Evolutionary conservation across 1,139 yeast species (phyloP).

Genomic region (Pichia sp.): DNA sequence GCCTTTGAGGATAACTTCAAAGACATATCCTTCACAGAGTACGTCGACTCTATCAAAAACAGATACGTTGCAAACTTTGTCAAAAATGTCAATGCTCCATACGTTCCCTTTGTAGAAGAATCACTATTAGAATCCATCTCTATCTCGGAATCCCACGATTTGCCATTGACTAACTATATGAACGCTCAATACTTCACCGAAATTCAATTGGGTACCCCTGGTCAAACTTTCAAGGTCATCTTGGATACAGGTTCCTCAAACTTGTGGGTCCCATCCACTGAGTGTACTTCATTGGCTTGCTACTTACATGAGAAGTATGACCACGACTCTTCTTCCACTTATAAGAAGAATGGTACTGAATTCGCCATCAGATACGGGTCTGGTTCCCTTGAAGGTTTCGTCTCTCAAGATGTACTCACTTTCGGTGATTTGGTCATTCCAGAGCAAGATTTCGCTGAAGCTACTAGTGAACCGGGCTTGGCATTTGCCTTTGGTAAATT

Average conservation of each 20-base stretch:
- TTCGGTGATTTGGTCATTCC: conserved; percentile 82
- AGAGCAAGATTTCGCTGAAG: conserved; percentile 91
- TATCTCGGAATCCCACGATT: conserved; percentile 39
- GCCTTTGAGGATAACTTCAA: conserved; percentile 55
- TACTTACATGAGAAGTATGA: conserved; percentile 87
- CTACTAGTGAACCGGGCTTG: conserved; percentile 94
- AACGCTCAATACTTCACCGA: conserved; percentile 95
- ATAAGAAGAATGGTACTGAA: conserved; percentile 77
- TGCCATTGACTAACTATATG: conserved; percentile 85
- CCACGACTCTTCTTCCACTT: conserved; percentile 70
- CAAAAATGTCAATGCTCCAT: conserved; percentile 20
- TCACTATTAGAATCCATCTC: conserved; percentile 9
- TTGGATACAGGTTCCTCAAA: conserved; percentile 96
- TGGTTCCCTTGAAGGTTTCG: conserved; percentile 86
- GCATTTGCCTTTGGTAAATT: conserved; percentile 98
- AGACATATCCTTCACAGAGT: conserved; percentile 54
- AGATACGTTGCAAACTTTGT: conserved; percentile 44
- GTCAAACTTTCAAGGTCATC: conserved; percentile 82
- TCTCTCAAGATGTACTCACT: conserved; percentile 73
- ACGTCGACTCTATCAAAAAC: conserved; percentile 61
- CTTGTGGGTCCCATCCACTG: conserved; percentile 89
- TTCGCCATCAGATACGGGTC: conserved; percentile 87
- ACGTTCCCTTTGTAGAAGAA: conserved; percentile 39
- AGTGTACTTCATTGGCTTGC: conserved; percentile 92
- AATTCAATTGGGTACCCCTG: conserved; percentile 85